Evolutionary conservation across 1,139 yeast species (phyloP), one percentile per base, ranked within the genome.

Genomic region (Magnusiomyces magnusii): DNA sequence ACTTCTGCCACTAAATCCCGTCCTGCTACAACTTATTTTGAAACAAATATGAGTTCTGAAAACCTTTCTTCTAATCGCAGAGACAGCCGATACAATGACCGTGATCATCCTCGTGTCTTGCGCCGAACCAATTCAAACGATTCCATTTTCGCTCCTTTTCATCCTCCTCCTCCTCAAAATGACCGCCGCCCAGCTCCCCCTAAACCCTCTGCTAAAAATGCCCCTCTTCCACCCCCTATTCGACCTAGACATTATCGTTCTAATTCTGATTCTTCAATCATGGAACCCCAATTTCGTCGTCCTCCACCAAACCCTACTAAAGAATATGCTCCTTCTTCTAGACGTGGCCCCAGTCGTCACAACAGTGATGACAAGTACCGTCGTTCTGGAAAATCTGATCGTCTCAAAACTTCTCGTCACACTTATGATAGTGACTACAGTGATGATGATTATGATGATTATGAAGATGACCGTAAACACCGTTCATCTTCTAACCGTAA

Each of bases 251-350:
- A 58, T 49, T 15, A 24, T 17, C 62, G 71, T 25, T 61, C 71
- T 13, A 67, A 67, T 58, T 65, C 68, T 7, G 72, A 69, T 54
- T 65, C 70, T 31, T 67, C 71, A 25, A 59, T 66, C 15, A 64
- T 64, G 65, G 69, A 67, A 25, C 60, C 57, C 2, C 59, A 63
- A 2, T 56, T 39, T 25, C 50, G 36, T 41, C 61, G 60, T 19
- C 53, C 44, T 42, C 47, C 61, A 21, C 47, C 25, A 17, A 49
- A 49, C 21, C 51, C 51, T 27, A 19, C 51, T 13, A 49, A 23
- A 21, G 49, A 44, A 5, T 44, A 44, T 44, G 44, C 44, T 31
- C 10, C 13, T 31, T 31, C 36, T 31, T 10, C 47, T 9, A 41
- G 59, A 21, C 25, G 57, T 27, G 56, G 53, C 42, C 57, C 50